These are phyloP conservation scores for Filosporella fistucella DNA, from an alignment of 495 filamentous ascomycete genomes.

Conservation along the genomic window DNA sequence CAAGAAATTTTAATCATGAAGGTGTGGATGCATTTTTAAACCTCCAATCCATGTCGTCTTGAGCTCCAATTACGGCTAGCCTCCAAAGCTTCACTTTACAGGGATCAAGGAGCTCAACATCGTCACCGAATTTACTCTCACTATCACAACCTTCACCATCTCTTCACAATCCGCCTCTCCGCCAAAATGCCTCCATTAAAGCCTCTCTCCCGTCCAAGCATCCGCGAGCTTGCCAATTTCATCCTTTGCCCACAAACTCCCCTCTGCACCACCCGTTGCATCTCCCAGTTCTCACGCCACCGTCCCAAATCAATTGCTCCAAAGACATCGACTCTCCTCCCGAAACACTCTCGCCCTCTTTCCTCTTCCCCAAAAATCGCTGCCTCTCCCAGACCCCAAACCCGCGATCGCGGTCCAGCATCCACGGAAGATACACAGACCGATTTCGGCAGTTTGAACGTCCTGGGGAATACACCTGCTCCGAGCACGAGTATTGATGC, in stretches of 20 bases:
- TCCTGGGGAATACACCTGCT: constrained; percentile 68
- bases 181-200: constrained; percentile 9
- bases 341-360: neutral
- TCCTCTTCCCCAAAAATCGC: too few species aligned
- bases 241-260: constrained; percentile 13
- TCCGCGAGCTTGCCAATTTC: constrained; percentile 13
- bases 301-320: neutral
- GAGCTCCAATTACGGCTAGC: too few species aligned
- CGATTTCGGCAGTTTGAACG: constrained; percentile 71
- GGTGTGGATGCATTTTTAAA: too few species aligned
- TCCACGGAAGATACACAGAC: constrained; percentile 38
- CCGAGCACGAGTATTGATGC: constrained; percentile 82
- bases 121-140: too few species aligned
- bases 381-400: constrained; percentile 11
- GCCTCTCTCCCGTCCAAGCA: constrained; percentile 11
- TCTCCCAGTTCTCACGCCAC: neutral
- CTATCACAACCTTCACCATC: too few species aligned
- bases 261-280: neutral
- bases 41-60: too few species aligned
- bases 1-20: too few species aligned
- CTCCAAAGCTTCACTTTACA: too few species aligned
- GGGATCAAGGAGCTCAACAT: too few species aligned
- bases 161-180: neutral
- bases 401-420: constrained; percentile 19
- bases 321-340: neutral